Percentiles rank a stretch among this genome's conserved stretches.
Conservation (phyloP, 2,329 filamentous ascomycete genomes). For the Paracoccidioides brasiliensis region DNA sequence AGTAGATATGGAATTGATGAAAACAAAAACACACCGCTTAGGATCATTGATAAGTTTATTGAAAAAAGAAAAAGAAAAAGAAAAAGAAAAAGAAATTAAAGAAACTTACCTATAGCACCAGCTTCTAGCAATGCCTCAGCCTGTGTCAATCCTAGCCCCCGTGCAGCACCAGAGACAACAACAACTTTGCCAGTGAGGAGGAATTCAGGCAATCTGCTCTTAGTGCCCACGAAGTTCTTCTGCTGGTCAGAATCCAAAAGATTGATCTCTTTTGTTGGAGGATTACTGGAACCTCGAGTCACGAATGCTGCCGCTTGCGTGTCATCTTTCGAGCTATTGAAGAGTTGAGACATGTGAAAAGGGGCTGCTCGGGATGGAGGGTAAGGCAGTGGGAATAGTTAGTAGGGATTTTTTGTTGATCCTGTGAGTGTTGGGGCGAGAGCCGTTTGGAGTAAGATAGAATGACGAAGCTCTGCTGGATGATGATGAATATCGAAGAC, state of each 20-base stretch:
- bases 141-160: constrained; percentile 60
- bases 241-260: constrained; percentile 6
- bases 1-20: too few species aligned
- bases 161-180: constrained; percentile 56
- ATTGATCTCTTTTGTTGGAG: constrained; percentile 17
- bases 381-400: background rate
- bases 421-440: background rate
- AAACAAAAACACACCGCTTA: too few species aligned
- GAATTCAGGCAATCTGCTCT: constrained; percentile 53
- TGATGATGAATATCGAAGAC: background rate
- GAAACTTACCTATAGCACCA: constrained; percentile 43
- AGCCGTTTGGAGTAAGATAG: too few species aligned
- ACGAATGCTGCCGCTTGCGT: background rate
- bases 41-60: too few species aligned
- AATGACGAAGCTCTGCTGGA: background rate
- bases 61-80: background rate
- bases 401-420: background rate
- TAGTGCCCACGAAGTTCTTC: constrained; percentile 13
- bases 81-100: background rate
- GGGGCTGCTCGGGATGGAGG: background rate
- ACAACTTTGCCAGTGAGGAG: constrained; percentile 58
- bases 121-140: constrained; percentile 63
- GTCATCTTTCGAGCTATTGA: background rate
- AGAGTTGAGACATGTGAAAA: constrained; percentile 1
- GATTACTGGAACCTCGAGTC: constrained; percentile 11